Base-by-base conservation (phyloP, 2,329 filamentous ascomycete species). In the Colletotrichum euphorbiae region DNA sequence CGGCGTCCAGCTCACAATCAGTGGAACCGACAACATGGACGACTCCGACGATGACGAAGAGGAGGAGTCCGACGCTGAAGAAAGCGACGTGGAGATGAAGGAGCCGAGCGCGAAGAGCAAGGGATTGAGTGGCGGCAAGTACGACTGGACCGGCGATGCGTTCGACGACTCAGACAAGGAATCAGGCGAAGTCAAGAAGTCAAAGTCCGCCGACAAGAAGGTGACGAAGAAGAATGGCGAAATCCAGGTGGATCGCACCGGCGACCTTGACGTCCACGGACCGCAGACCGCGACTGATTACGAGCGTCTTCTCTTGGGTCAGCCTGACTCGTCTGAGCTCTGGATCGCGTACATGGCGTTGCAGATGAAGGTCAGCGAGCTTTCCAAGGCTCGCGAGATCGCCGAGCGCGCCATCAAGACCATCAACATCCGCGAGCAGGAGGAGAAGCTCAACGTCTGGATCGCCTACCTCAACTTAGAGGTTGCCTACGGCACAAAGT, bases 321-420 rank as follows among this genome's bases (percentile, higher is more conserved):
- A 97, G 77, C 94, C 96, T 2, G 94, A 98, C 80, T 95, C 93
- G n/a, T 97, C 95, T 0, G 85, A 91, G 70, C 87, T 98, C 31
- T 99, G 96, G 96, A 93, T 98, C 62, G 89, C 93, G 72, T 99
- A 99, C 82, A 98, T 99, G 93, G 94, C 94, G n/a, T 97, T 97
- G 86, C 93, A 98, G 80, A 90, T 98, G 79, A 91, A 97, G 76
- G 88, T 97, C 59, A 93, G 93, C 76, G 96, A 99, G 80, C 85
- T 97, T 19, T 89, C 91, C 69, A 96, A 94, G 80, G 94, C 96
- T 12, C 90, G 95, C 55, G 92, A 95, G 72, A 91, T 98, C 67
- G 94, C 93, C 2, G 92, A 98, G 80, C 91, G 96, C 69, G 96
- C 96, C 17, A 87, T 98, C 71, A 90, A 91, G 76, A 97, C 92